Base-by-base conservation (phyloP, 441 rosid genomes). In the Pelargonium myrrhifolium region DNA sequence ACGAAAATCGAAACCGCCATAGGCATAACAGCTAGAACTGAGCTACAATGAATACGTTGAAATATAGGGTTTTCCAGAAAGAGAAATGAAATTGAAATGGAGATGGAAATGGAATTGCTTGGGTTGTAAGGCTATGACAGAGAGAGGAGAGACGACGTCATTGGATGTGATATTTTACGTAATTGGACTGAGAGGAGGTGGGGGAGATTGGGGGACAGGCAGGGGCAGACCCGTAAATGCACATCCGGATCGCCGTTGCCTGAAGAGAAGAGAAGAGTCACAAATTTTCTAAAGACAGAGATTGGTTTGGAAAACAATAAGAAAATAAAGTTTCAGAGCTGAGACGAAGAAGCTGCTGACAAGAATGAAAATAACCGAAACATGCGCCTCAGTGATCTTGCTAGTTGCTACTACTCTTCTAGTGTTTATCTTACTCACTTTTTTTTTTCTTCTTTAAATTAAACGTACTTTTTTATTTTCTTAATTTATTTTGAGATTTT, bases 1-100 rank as follows among this genome's bases (percentile, higher is more conserved):
- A 24, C 61, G 61, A 26, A 20, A 20, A 55, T 55, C 61, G 61
- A 55, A 55, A 55, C 61, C 61, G 61, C 61, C 61, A 55, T 55
- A 55, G 60, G 24, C 20, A 28, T 28, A 28, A 55, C 60, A 55
- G 9, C 60, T 55, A 22, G 9, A 55, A 55, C 60, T 55, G 49
- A 43, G 49, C 49, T 43, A 43, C 49, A 43, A 8, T 2, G n/a
- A 10, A 10, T 43, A 43, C 49, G 49, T 9, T 53, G 20, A 1
- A 55, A 17, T 17, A 18, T 55, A 55, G 60, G 5, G 22, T 24
- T 55, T n/a, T n/a, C n/a, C n/a, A n/a, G n/a, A n/a, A n/a, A 51
- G 58, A 51, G 58, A 51, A 51, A 51, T 47, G 12, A 7, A 45
- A 45, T 45, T 45, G 53, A n/a, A 49, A 49, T 49, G n/a, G 56